Conservation (phyloP, 2,329 filamentous ascomycete genomes). For the Cladobotryum mycophilum region DNA sequence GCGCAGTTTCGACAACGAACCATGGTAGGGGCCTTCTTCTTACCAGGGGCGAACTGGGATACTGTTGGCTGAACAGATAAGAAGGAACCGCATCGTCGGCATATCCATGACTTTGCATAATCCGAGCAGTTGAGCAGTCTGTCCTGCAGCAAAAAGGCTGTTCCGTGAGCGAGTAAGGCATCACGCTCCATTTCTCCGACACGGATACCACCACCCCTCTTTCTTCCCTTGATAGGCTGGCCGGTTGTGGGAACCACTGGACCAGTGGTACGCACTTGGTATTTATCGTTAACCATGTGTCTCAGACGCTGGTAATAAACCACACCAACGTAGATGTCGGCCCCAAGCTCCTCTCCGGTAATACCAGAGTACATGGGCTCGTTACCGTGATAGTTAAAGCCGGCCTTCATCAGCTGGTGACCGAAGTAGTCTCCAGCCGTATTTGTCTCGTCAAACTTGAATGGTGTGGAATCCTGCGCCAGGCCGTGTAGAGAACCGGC, state of each 20-base stretch:
- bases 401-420: conserved; percentile 87
- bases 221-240: conserved; percentile 94
- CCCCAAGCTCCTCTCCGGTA: conserved; percentile 86
- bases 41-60: conserved; percentile 52
- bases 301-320: conserved; percentile 97
- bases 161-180: conserved; percentile 88
- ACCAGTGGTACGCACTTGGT: conserved; percentile 93
- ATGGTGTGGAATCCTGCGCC: conserved; percentile 93
- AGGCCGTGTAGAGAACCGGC: conserved; percentile 88
- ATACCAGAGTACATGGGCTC: conserved; percentile 98
- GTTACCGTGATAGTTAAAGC: conserved; percentile 97
- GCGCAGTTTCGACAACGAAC: conserved; percentile 80
- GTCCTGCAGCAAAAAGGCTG: conserved; percentile 90
- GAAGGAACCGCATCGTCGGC: conserved; percentile 84
- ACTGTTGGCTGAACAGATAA: conserved; percentile 78
- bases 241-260: conserved; percentile 85
- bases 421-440: conserved; percentile 93
- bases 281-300: conserved; percentile 99
- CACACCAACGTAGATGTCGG: conserved; percentile 93
- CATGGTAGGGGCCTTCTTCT: conserved; percentile 59
- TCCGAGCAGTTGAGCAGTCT: conserved; percentile 96
- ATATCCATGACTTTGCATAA: conserved; percentile 84
- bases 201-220: conserved; percentile 95
- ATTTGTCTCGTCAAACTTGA: conserved; percentile 87
- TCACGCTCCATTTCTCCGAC: conserved; percentile 99